phyloP scores from a whole-genome alignment of 83 land plant genomes.

The Picea mariana region DNA sequence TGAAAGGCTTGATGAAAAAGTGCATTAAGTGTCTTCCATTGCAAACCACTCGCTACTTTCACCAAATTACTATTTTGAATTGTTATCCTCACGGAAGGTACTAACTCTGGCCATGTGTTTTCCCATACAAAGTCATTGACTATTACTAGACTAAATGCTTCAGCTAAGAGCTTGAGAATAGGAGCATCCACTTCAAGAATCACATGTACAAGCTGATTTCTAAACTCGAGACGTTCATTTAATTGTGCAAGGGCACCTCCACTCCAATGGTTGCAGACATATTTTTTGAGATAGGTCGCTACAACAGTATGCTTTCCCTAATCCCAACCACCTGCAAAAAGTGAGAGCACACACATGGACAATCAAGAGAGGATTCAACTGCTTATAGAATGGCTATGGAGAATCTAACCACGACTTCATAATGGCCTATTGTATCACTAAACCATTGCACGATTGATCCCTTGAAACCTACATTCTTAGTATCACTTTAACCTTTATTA shows the following conservation, averaged over 20 bases:
- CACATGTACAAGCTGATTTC: constrained; percentile 59
- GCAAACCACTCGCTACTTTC: constrained; percentile 23
- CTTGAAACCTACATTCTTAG: not conserved
- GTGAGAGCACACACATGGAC: not conserved
- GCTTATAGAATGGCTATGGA: constrained; percentile 2
- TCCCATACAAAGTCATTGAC: constrained; percentile 65
- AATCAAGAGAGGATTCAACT: constrained; percentile 5
- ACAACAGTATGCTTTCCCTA: too few relatives aligned
- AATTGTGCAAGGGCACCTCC: constrained; percentile 14
- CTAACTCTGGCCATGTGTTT: constrained; percentile 83
- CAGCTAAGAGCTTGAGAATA: constrained; percentile 59
- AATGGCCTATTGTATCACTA: not conserved
- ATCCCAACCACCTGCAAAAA: not conserved
- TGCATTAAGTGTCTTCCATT: constrained; percentile 61
- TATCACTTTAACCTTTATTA: not conserved
- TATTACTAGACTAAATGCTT: constrained; percentile 59
- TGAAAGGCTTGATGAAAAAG: constrained; percentile 72
- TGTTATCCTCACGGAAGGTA: constrained; percentile 60
- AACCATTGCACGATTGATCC: not conserved
- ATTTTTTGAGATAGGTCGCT: constrained; percentile 79
- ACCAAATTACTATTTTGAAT: constrained; percentile 67
- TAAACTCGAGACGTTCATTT: constrained; percentile 40
- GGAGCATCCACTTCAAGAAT: constrained; percentile 54
- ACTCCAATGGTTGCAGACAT: constrained; percentile 37
- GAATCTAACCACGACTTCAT: not conserved